Base-by-base conservation (phyloP, 371 early-diverging fungal genomes). In the Vittaforma corneae region DNA sequence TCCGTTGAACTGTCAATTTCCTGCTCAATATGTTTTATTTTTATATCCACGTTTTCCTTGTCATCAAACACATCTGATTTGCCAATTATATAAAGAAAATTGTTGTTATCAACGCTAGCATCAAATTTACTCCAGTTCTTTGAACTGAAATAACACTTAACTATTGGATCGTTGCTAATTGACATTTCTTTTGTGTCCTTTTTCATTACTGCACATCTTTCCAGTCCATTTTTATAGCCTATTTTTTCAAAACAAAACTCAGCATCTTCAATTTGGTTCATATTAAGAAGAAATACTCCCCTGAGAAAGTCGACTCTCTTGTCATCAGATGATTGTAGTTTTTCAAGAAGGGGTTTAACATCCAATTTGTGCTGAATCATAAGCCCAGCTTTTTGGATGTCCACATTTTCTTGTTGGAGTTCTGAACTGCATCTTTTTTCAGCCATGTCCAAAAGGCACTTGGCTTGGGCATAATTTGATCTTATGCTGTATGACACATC, bases 191-290 rank as follows among this genome's bases (percentile, higher is more conserved):
- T 16, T 14, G 4, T 59, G 5, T 26, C 18, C 5, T 52, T 52
- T 5, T 55, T 6, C 11, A 3, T n/a, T 4, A 63, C 38, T 26
- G 56, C 50, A 42, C 72, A 72, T 4, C 67, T 29, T 11, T 67
- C 63, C n/a, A 67, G 45, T 51, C 72, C 72, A 0, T 42, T 34
- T 34, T 37, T 46, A 47, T 56, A 67, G 18, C 51, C 22, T 28
- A 38, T 63, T 28, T 67, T 66, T 20, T 33, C 38, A 54, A 72
- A 72, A 4, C 32, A 55, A 66, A 48, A 60, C 5, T 55, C 33
- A 4, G 72, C 72, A 11, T 29, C 32, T 18, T 52, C 48, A 34
- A 62, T 67, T 35, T 63, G 35, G 20, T 57, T 51, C 29, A 40
- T 33, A 32, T 38, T 62, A 11, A 58, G 29, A 26, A 53, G 38